Conservation (phyloP, 2,329 filamentous ascomycete genomes). For the Xenoacremonium recifei region DNA sequence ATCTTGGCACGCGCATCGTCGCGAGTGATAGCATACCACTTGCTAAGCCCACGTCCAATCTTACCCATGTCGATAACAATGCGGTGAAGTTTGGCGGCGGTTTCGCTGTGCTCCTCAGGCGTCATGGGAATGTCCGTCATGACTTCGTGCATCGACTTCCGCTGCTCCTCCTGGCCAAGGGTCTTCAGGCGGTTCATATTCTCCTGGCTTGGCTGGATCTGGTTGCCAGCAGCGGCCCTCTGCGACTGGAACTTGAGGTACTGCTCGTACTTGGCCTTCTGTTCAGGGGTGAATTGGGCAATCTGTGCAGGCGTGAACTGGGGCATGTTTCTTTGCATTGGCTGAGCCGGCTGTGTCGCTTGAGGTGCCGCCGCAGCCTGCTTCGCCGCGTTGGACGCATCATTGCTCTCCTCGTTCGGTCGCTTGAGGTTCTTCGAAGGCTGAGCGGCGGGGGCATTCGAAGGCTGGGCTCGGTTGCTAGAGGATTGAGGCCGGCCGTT, state of each 20-base stretch:
- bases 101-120: constrained; percentile 43
- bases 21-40: constrained; percentile 47
- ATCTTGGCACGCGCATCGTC: constrained; percentile 50
- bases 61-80: constrained; percentile 43
- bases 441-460: constrained; percentile 37
- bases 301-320: constrained; percentile 33
- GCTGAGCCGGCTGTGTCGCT: constrained; percentile 22
- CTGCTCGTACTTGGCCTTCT: constrained; percentile 44
- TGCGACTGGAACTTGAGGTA: constrained; percentile 28
- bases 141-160: constrained; percentile 36
- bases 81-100: constrained; percentile 40
- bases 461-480: constrained; percentile 34
- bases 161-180: constrained; percentile 41
- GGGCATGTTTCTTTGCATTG: constrained; percentile 22
- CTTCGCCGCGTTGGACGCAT: constrained; percentile 23
- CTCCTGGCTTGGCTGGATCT: constrained; percentile 18
- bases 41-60: constrained; percentile 42
- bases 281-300: constrained; percentile 42
- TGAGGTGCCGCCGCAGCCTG: constrained; percentile 16
- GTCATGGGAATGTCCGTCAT: constrained; percentile 48
- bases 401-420: constrained; percentile 45
- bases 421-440: constrained; percentile 50
- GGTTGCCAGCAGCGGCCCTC: constrained; percentile 17
- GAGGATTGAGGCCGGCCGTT: constrained; percentile 23
- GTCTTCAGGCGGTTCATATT: constrained; percentile 32